Evolutionary conservation across 176 grass and related monocot genomes (phyloP).

Genomic region (maize (Zea mays)): DNA sequence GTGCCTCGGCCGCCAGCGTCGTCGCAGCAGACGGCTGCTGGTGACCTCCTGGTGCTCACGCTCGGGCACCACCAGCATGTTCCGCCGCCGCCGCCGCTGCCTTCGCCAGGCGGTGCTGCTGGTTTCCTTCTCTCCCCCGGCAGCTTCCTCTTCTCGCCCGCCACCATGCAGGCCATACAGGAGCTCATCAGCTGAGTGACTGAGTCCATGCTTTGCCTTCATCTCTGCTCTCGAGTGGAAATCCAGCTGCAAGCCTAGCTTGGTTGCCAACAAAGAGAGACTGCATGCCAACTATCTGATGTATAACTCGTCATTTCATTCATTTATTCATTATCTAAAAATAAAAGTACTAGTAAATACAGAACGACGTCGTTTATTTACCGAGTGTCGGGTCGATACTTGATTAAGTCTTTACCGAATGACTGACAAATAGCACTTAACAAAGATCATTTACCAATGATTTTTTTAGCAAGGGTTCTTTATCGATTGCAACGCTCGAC

Average conservation of each 20-base stretch:
- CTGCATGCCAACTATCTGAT: neutral
- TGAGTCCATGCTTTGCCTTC: neutral
- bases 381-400: no score
- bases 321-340: no score
- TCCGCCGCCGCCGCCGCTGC: neutral
- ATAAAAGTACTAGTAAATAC: no score
- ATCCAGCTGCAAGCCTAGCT: no score
- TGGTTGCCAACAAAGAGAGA: neutral
- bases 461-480: no score
- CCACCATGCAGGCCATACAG: conserved; percentile 26
- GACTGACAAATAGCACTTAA: no score
- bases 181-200: conserved; percentile 44
- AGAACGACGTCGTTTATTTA: no score
- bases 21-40: neutral
- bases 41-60: conserved; percentile 19
- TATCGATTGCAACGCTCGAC: no score
- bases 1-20: fast-evolving
- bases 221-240: neutral
- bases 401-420: no score
- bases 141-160: conserved; percentile 29
- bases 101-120: neutral
- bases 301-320: neutral
- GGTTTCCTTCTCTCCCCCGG: conserved; percentile 25
- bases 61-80: conserved; percentile 3
- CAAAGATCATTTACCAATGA: no score